phyloP scores from a whole-genome alignment of 2,329 filamentous ascomycete species.

The Penicillium psychrosexuale region DNA sequence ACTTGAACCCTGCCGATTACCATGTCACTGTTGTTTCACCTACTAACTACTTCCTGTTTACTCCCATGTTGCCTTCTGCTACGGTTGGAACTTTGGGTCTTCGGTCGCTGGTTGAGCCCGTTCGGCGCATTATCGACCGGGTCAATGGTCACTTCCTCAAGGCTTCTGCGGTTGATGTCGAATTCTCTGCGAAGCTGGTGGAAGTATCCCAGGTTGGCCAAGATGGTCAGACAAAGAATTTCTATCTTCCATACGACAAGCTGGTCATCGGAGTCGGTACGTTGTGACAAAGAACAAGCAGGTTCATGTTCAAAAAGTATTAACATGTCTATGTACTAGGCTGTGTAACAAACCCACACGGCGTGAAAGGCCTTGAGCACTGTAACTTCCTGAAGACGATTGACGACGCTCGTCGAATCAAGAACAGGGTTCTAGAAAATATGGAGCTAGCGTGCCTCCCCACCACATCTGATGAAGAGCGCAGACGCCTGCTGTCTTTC shows the following conservation, averaged over 20 bases:
- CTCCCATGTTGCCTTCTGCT: conserved; percentile 93
- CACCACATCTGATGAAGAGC: conserved; percentile 83
- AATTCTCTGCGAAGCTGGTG: conserved; percentile 86
- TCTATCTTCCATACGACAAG: conserved; percentile 98
- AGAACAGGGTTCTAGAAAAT: conserved; percentile 84
- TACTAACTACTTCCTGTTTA: conserved; percentile 96
- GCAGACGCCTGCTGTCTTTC: conserved; percentile 83
- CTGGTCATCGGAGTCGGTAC: conserved; percentile 79
- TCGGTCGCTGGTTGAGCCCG: conserved; percentile 86
- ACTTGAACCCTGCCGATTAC: conserved; percentile 84
- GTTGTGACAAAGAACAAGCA: conserved; percentile 17
- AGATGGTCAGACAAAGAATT: conserved; percentile 69
- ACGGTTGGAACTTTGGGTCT: conserved; percentile 94
- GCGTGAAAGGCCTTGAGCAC: conserved; percentile 89
- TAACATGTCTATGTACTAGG: conserved; percentile 41
- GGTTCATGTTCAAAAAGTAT: background rate
- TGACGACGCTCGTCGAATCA: conserved; percentile 82
- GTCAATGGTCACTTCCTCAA: conserved; percentile 87
- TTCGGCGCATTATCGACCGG: conserved; percentile 74
- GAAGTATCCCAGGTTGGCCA: conserved; percentile 74
- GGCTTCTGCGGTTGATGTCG: conserved; percentile 80
- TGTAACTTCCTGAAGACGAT: conserved; percentile 96
- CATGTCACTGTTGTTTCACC: conserved; percentile 94
- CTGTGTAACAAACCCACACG: conserved; percentile 89
- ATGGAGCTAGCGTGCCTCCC: conserved; percentile 90